Evolutionary conservation across 192 early-diverging fungal species (phyloP).

Genomic region (Coemansia sp.): DNA sequence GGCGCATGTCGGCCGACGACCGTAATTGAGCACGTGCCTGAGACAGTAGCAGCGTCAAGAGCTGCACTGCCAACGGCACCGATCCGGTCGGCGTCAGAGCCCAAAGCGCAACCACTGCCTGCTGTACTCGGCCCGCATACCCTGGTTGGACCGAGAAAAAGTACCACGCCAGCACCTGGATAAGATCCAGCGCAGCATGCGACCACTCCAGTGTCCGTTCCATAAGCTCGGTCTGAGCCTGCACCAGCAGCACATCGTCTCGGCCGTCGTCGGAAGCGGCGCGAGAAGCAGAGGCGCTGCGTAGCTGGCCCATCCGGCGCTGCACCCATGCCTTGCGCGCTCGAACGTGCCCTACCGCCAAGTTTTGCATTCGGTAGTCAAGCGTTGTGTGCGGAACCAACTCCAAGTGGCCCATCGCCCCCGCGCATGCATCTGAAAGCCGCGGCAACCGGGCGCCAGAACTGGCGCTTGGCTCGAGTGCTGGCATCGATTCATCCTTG

Average conservation of each 20-base stretch:
- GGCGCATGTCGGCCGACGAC: background rate
- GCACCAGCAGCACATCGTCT: background rate
- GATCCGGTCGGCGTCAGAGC: slow-evolving; percentile 33
- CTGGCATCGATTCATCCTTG: background rate
- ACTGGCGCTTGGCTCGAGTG: background rate
- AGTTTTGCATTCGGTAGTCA: slow-evolving; percentile 23
- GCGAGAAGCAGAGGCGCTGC: background rate
- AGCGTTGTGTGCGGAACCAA: slow-evolving; percentile 41
- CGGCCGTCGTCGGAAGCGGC: background rate
- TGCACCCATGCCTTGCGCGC: slow-evolving; percentile 29
- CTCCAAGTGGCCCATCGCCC: slow-evolving; percentile 19
- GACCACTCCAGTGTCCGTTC: slow-evolving; percentile 16
- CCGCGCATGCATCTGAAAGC: slow-evolving; percentile 9
- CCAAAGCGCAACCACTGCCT: slow-evolving; percentile 23
- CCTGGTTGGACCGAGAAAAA: slow-evolving; percentile 5
- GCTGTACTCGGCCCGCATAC: slow-evolving; percentile 15
- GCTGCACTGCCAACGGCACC: slow-evolving; percentile 17
- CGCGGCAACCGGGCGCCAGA: background rate
- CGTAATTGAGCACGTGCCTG: slow-evolving; percentile 8
- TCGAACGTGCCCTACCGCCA: slow-evolving; percentile 22
- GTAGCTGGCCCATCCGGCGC: slow-evolving; percentile 9
- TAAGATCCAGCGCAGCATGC: slow-evolving; percentile 6
- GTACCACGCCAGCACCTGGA: slow-evolving; percentile 5
- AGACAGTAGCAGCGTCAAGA: slow-evolving; percentile 15
- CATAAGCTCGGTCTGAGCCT: slow-evolving; percentile 25